Conservation (phyloP, 2,329 filamentous ascomycete genomes). For the Ophiostoma novo-ulmi region DNA sequence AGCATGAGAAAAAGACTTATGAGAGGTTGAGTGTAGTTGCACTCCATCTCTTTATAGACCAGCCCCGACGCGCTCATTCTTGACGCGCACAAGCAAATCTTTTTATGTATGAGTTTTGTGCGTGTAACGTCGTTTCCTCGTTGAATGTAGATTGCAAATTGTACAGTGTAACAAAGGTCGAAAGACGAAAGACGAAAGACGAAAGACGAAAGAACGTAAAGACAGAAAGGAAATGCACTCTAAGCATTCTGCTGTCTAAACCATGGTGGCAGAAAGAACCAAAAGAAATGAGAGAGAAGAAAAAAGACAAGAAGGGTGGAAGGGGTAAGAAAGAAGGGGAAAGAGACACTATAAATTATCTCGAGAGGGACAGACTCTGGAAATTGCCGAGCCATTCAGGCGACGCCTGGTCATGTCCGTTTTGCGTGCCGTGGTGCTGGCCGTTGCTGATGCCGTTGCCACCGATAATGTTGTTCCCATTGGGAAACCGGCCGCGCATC, state of each 20-base stretch:
- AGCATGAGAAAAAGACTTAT: neutral
- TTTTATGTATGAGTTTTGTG: slow-evolving; percentile 13
- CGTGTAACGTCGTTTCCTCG: slow-evolving; percentile 21
- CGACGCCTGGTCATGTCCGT: slow-evolving; percentile 42
- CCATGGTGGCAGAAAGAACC: slow-evolving; percentile 12
- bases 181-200: neutral
- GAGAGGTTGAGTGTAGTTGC: neutral
- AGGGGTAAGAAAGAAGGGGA: neutral
- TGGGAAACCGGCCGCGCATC: slow-evolving; percentile 45
- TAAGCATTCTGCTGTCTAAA: slow-evolving; percentile 26
- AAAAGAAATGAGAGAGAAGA: slow-evolving; percentile 8
- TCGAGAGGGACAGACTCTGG: slow-evolving; percentile 61
- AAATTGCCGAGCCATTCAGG: slow-evolving; percentile 61
- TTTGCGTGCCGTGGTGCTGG: slow-evolving; percentile 33
- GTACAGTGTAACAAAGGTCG: neutral
- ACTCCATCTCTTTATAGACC: slow-evolving; percentile 13
- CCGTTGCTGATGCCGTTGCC: slow-evolving; percentile 27
- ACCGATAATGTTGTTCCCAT: slow-evolving; percentile 21
- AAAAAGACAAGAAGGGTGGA: neutral
- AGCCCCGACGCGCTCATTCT: neutral
- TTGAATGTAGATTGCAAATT: neutral
- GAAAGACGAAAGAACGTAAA: neutral
- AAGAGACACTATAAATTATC: slow-evolving; percentile 19
- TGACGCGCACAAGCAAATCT: neutral
- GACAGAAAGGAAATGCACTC: slow-evolving; percentile 22